A percentile compares a stretch with the other conserved stretches of the same genome.
Conservation (phyloP, 345 rosid species). For the Heritiera littoralis region DNA sequence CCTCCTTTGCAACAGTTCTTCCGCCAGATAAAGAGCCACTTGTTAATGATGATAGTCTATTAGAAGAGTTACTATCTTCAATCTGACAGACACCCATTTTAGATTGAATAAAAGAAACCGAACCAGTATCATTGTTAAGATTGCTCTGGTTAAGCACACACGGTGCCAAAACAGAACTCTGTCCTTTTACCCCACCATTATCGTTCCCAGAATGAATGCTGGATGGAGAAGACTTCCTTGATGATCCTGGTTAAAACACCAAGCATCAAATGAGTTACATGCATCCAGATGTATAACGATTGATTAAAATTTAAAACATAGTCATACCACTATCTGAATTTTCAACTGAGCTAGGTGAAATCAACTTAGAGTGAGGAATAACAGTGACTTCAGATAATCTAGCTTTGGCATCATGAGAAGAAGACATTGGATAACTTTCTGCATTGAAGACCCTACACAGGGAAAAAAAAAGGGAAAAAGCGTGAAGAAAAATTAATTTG, state of each 20-base stretch:
- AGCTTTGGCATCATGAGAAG: slow-evolving; percentile 37
- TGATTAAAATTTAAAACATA: not conserved
- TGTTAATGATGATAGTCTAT: slow-evolving; percentile 41
- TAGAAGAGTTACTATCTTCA: slow-evolving; percentile 44
- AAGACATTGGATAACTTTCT: slow-evolving; percentile 32
- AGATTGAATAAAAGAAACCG: slow-evolving; percentile 42
- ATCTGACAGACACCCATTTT: slow-evolving; percentile 30
- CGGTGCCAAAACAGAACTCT: slow-evolving; percentile 40
- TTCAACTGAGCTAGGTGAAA: slow-evolving; percentile 35
- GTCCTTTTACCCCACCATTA: slow-evolving; percentile 31
- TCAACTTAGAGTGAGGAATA: slow-evolving; percentile 38
- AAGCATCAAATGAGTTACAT: slow-evolving; percentile 23
- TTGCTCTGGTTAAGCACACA: slow-evolving; percentile 35
- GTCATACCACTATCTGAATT: slow-evolving; percentile 44
- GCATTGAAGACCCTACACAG: slow-evolving; percentile 37
- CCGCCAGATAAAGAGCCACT: slow-evolving; percentile 51
- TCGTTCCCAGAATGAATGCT: slow-evolving; percentile 32
- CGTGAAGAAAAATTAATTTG: slow-evolving; percentile 2
- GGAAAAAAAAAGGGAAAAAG: not conserved
- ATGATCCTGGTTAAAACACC: slow-evolving; percentile 41
- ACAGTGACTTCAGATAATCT: slow-evolving; percentile 36
- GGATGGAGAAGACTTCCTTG: slow-evolving; percentile 44
- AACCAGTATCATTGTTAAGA: slow-evolving; percentile 32
- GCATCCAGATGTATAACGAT: not conserved
- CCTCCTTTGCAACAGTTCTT: slow-evolving; percentile 45